phyloP scores from a whole-genome alignment of 345 rosid species.

The Boechera divaricarpa region DNA sequence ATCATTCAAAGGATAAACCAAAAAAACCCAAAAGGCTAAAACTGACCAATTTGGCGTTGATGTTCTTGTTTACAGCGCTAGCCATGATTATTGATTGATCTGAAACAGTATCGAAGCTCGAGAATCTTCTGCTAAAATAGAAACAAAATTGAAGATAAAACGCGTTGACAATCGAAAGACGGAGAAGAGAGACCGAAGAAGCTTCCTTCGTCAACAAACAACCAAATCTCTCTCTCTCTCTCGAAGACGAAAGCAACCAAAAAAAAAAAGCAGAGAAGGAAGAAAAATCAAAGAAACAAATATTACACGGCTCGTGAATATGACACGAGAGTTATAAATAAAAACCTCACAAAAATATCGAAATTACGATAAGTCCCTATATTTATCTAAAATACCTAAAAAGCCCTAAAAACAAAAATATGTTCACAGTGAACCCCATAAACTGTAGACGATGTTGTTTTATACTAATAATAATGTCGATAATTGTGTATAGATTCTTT shows the following conservation, averaged over 20 bases:
- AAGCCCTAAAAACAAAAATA: neutral
- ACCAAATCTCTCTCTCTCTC: constrained; percentile 32
- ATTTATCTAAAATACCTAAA: neutral
- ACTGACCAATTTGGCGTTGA: constrained; percentile 48
- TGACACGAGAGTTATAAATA: constrained; percentile 31
- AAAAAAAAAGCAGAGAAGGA: neutral
- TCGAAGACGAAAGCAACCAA: constrained; percentile 20
- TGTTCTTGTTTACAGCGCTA: constrained; percentile 46
- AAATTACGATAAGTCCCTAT: neutral
- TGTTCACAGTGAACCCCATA: neutral
- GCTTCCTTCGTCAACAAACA: constrained; percentile 34
- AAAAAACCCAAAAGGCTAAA: neutral
- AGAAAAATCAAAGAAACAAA: constrained; percentile 14
- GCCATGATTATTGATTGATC: constrained; percentile 38
- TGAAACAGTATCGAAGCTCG: constrained; percentile 22
- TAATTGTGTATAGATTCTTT: neutral
- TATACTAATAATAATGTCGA: neutral
- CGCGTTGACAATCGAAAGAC: constrained; percentile 30
- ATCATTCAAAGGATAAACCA: neutral
- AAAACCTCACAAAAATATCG: neutral
- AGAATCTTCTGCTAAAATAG: constrained; percentile 9
- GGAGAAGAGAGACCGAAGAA: constrained; percentile 41
- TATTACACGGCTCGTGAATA: constrained; percentile 33
- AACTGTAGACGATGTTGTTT: neutral
- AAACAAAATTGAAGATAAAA: constrained; percentile 4